Percentiles rank a stretch among this genome's conserved stretches.
Evolutionary conservation across 345 rosid species (phyloP).

Genomic region (Eucalyptus viminalis): DNA sequence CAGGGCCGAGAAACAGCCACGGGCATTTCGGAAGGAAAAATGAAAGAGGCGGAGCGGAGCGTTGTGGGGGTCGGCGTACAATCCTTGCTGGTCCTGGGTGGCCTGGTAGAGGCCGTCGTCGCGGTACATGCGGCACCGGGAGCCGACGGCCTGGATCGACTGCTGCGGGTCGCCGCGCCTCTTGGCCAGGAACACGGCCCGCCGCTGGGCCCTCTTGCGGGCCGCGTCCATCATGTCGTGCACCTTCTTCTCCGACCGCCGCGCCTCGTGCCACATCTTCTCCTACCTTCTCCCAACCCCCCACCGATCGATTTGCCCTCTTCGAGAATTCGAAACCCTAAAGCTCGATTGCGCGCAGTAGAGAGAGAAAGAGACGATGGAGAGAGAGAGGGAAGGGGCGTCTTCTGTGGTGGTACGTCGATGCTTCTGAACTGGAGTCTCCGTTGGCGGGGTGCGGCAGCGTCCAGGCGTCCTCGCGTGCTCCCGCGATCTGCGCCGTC

Average conservation of each 20-base stretch:
- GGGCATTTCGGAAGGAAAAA: not conserved
- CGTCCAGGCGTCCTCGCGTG: not conserved
- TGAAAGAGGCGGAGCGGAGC: not conserved
- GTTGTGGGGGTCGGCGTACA: constrained; percentile 19
- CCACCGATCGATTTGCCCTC: not conserved
- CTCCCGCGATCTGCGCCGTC: not conserved
- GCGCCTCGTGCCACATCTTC: constrained; percentile 98
- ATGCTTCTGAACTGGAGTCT: not conserved
- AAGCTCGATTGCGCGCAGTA: not conserved
- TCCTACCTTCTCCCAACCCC: not conserved
- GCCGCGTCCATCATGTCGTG: constrained; percentile 99
- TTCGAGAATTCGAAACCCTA: not conserved
- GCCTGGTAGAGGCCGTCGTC: constrained; percentile 91
- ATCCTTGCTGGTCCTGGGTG: constrained; percentile 80
- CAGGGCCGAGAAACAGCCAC: not conserved
- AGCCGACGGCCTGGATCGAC: constrained; percentile 67
- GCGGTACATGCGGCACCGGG: constrained; percentile 63
- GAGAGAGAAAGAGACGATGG: not conserved
- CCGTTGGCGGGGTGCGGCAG: not conserved
- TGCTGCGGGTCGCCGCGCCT: constrained; percentile 95
- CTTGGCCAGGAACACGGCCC: constrained; percentile 82
- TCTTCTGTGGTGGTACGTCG: not conserved
- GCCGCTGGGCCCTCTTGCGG: constrained; percentile 88
- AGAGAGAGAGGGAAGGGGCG: not conserved
- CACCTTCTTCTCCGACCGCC: constrained; percentile 95